Evolutionary conservation across 805 yeast genomes (phyloP), one percentile per base, ranked within the genome.

Genomic region (Candida khao-thaluensis): DNA sequence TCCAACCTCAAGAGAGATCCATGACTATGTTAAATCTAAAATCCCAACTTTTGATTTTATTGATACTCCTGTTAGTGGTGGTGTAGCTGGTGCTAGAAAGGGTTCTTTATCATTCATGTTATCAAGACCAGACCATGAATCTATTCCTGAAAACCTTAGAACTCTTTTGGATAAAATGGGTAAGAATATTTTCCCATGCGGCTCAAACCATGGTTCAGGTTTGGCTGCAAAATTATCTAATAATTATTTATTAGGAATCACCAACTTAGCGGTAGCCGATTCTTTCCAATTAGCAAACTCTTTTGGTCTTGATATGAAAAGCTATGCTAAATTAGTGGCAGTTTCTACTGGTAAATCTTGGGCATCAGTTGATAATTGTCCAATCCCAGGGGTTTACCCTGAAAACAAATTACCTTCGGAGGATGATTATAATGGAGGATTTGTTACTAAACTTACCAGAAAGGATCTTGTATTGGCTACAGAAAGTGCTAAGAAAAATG

Each of bases 31-130:
- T 37, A 58, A 54, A 23, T 27, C 40, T 16, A 48, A 58, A 35
- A 50, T 66, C 29, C 64, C 70, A 1, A 39, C 47, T 18, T 66
- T 62, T 40, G 74, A 69, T 42, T 75, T 73, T 46, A 68, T 75
- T 27, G 81, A 75, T 49, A 69, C 80, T 7, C 81, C 81, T 0
- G 80, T 75, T 1, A 71, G 77, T 7, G 81, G 81, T 3, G 81
- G 81, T 11, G 74, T 70, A 1, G 70, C 69, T 1, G 81, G 81
- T 1, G 80, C 81, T 5, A 52, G 69, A 36, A 72, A 74, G 37
- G 80, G 66, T 1, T 67, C 77, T 0, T 59, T 75, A 31, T 69
- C 77, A 2, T 75, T 75, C 50, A 75, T 75, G 81, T 66, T 75
- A 10, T 74, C 78, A 1, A 47, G 71, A 33, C 48, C 54, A 8